Percentiles rank a stretch among this genome's conserved stretches.
These are phyloP conservation scores for Collariella sp. DNA, from an alignment of 495 filamentous ascomycete genomes.

Conservation along the genomic window DNA sequence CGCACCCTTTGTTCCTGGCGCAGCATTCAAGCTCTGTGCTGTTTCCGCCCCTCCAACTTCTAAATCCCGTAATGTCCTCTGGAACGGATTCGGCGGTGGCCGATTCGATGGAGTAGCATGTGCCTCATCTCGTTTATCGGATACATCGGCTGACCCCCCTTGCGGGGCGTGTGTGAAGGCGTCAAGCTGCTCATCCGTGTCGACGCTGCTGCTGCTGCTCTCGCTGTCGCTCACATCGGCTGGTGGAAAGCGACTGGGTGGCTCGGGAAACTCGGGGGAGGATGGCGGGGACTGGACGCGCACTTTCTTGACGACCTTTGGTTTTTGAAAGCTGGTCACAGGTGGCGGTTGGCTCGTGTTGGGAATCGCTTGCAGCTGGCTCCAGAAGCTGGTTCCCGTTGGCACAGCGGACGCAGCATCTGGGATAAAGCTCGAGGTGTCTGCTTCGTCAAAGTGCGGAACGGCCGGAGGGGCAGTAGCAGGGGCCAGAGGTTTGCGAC, in stretches of 20 bases:
- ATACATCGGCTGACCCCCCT: not conserved
- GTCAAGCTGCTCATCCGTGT: conserved; percentile 17
- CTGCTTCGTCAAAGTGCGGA: conserved; percentile 5
- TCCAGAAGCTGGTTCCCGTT: conserved; percentile 24
- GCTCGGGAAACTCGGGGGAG: conserved; percentile 36
- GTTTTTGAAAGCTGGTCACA: conserved; percentile 36
- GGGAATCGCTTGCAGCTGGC: conserved; percentile 20
- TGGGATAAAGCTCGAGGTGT: conserved; percentile 13
- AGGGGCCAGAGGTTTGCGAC: conserved; percentile 28
- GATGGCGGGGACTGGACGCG: conserved; percentile 49
- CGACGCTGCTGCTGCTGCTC: conserved; percentile 16
- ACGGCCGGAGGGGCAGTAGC: conserved; percentile 13
- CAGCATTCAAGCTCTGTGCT: conserved; percentile 10
- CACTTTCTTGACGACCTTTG: conserved; percentile 46
- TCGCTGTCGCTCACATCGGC: conserved; percentile 19
- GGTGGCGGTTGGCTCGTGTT: conserved; percentile 27
- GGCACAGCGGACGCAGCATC: conserved; percentile 18
- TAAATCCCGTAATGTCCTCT: conserved; percentile 39
- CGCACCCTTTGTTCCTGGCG: conserved; percentile 28
- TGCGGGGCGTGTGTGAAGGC: conserved; percentile 19
- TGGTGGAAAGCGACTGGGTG: conserved; percentile 28
- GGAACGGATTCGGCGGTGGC: conserved; percentile 44
- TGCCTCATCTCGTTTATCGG: not conserved
- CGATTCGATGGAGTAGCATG: not conserved
- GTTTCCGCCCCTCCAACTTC: conserved; percentile 24